Conservation (phyloP, 1,284 basidiomycete species). For the Apiotrichum montevideense region DNA sequence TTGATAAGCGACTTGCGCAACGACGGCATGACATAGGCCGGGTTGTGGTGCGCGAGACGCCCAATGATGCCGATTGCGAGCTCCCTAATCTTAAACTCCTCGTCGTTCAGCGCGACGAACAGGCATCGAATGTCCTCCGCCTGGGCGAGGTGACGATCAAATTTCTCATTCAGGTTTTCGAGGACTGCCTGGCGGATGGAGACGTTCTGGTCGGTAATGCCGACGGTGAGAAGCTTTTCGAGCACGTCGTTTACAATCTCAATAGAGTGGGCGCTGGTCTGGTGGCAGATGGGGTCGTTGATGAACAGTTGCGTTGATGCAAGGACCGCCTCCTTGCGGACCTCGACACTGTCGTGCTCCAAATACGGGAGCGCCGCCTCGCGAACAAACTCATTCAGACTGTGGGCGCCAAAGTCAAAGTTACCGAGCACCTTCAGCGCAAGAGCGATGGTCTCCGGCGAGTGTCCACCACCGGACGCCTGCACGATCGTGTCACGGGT, state of each 20-base stretch:
- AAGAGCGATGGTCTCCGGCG: constrained; percentile 70
- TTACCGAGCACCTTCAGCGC: constrained; percentile 82
- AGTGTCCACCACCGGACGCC: constrained; percentile 50
- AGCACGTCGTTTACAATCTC: constrained; percentile 97
- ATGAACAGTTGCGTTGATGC: constrained; percentile 90
- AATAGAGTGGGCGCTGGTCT: constrained; percentile 92
- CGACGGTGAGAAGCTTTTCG: constrained; percentile 93
- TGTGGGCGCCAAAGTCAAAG: constrained; percentile 93
- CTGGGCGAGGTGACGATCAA: constrained; percentile 97
- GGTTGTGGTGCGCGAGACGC: constrained; percentile 89
- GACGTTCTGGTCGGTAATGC: constrained; percentile 90
- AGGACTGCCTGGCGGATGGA: constrained; percentile 83
- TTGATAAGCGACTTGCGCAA: constrained; percentile 94
- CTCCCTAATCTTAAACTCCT: constrained; percentile 88
- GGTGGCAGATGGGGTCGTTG: constrained; percentile 92
- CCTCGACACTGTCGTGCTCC: constrained; percentile 84
- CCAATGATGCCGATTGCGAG: constrained; percentile 89
- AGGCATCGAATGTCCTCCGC: constrained; percentile 95
- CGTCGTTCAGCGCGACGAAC: constrained; percentile 97
- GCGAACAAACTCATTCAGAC: constrained; percentile 93
- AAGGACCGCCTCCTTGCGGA: constrained; percentile 82
- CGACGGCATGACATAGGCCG: constrained; percentile 98
- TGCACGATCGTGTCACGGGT: constrained; percentile 56
- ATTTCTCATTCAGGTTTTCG: constrained; percentile 81
- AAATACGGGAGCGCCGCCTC: constrained; percentile 87